Evolutionary conservation across 2,329 filamentous ascomycete species (phyloP).

Genomic region (Fonsecaea erecta): DNA sequence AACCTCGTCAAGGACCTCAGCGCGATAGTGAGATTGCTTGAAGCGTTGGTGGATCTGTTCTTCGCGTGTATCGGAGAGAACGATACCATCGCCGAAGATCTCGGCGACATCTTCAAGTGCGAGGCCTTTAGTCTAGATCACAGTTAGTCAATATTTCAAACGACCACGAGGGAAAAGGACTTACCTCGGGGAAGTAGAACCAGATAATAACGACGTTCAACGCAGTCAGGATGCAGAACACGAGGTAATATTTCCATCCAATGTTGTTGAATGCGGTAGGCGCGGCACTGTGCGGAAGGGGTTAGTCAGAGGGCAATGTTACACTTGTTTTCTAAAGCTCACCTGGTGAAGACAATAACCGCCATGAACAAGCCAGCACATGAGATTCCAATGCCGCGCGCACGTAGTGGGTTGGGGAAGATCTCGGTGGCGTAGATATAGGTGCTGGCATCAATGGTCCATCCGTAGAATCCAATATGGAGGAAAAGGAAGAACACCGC

Average conservation of each 20-base stretch:
- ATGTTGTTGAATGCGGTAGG: slow-evolving; percentile 45
- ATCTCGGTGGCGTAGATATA: slow-evolving; percentile 74
- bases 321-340: neutral
- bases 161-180: neutral
- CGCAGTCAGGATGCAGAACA: slow-evolving; percentile 27
- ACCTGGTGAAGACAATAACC: slow-evolving; percentile 12
- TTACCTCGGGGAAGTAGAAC: slow-evolving; percentile 36
- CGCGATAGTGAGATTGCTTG: slow-evolving; percentile 13
- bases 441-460: slow-evolving; percentile 66
- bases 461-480: slow-evolving; percentile 58
- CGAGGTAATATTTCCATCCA: slow-evolving; percentile 42
- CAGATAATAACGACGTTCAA: slow-evolving; percentile 16
- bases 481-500: slow-evolving; percentile 67
- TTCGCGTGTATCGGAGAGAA: slow-evolving; percentile 12
- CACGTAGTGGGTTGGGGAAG: slow-evolving; percentile 71
- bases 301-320: neutral
- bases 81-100: slow-evolving; percentile 13
- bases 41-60: slow-evolving; percentile 15
- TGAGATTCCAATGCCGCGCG: slow-evolving; percentile 57
- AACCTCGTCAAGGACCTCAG: slow-evolving; percentile 13
- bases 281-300: neutral
- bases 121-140: slow-evolving; percentile 6
- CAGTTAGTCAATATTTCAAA: neutral
- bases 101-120: slow-evolving; percentile 15
- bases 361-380: slow-evolving; percentile 17